A percentile compares a stretch with the other conserved stretches of the same genome.
Evolutionary conservation across 116 monocot genomes (phyloP).

Genomic region (Iris pallida): DNA sequence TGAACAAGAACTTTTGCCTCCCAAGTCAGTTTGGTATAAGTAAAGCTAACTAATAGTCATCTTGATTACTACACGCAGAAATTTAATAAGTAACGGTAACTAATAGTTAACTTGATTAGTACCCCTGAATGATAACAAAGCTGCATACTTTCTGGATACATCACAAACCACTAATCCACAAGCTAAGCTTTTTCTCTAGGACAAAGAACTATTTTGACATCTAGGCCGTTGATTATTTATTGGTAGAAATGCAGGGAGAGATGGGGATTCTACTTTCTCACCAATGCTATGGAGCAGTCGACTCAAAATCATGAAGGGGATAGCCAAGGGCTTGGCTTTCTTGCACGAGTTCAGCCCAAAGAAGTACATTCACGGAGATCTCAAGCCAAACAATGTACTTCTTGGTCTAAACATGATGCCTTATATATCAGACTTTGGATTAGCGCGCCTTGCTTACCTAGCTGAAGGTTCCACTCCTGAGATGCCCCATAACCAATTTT

Average conservation of each 20-base stretch:
- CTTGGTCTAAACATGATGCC: conserved; percentile 45
- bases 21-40: too few relatives aligned
- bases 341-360: conserved; percentile 72
- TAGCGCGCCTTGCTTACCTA: conserved; percentile 51
- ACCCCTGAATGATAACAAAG: too few relatives aligned
- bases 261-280: conserved; percentile 20
- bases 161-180: too few relatives aligned
- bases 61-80: too few relatives aligned
- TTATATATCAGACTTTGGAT: conserved; percentile 57
- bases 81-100: too few relatives aligned
- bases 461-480: conserved; percentile 36
- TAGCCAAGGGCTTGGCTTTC: conserved; percentile 52
- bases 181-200: neutral
- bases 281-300: conserved; percentile 44
- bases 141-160: too few relatives aligned
- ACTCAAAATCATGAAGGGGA: conserved; percentile 50
- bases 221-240: neutral
- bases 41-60: too few relatives aligned
- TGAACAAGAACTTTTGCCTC: too few relatives aligned
- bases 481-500: conserved; percentile 13
- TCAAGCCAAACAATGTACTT: conserved; percentile 63
- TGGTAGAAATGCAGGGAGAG: conserved; percentile 25
- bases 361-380: conserved; percentile 75
- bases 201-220: too few relatives aligned
- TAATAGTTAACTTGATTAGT: too few relatives aligned